Evolutionary conservation across 2,329 filamentous ascomycete species (phyloP), one percentile per base, ranked within the genome.

Genomic region (Neoscytalidium dimidiatum): DNA sequence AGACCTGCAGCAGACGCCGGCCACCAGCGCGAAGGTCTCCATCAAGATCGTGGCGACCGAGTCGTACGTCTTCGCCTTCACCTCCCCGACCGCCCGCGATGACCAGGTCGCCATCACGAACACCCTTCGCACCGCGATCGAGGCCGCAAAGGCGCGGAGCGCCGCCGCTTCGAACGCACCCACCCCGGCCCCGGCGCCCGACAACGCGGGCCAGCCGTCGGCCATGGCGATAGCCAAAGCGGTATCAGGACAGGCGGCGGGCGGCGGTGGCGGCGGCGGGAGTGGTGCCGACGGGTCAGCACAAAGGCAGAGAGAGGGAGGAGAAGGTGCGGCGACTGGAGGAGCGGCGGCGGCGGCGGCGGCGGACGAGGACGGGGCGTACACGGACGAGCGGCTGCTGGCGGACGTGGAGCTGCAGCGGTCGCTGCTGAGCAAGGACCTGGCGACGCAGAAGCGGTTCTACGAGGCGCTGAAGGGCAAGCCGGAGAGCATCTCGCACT

Each of bases 1-100:
- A 95, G 92, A 98, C 80, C 86, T 99, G 56, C 94, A 99, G 78
- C 94, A 98, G 77, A 98, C 95, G 0, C 94, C 95, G 13, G 92
- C 92, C 66, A 89, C 84, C n/a, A 89, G 88, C 38, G 83, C 92
- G 19, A 97, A 97, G 83, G 93, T 96, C 62, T 97, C 97, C 85
- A 85, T 98, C 66, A 97, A 95, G 77, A 90, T 99, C 64, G 92
- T 97, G 71, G 86, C 90, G 57, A 81, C 91, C 19, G 85, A 89
- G 51, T 86, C 88, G 63, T 92, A 96, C 75, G 87, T 94, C 56
- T 97, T 99, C 77, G 90, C 91, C 68, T 98, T 99, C 80, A 96
- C 92, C 66, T 92, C 92, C 2, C 78, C 86, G 13, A 86, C 91
- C 69, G 92, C 94, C 51, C 88, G 94, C 69, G 82, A 86, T 33